Conservation (phyloP, 2,329 filamentous ascomycete species). For the Acephala macrosclerotiorum region DNA sequence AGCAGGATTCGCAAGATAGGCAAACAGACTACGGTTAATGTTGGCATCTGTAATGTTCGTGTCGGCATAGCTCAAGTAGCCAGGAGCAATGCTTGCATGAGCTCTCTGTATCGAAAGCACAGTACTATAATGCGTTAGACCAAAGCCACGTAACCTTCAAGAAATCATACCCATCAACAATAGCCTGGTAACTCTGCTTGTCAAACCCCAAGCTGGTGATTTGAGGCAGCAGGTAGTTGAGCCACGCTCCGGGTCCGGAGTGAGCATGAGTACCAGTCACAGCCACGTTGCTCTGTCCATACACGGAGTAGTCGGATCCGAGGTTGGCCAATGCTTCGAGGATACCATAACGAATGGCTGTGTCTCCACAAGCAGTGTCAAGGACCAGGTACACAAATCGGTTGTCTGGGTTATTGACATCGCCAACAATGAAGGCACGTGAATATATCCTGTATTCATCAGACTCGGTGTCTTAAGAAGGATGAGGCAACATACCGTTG, state of each 20-base stretch:
- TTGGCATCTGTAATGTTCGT: constrained; percentile 77
- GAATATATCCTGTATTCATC: constrained; percentile 67
- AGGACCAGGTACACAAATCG: constrained; percentile 87
- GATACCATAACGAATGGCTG: constrained; percentile 84
- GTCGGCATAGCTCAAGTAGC: constrained; percentile 73
- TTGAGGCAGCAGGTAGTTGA: constrained; percentile 92
- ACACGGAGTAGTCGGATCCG: constrained; percentile 76
- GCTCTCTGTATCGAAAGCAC: constrained; percentile 82
- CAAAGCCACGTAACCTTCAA: neutral
- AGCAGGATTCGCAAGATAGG: constrained; percentile 85
- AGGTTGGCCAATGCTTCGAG: constrained; percentile 75
- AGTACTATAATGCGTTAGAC: constrained; percentile 47
- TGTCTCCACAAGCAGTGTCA: constrained; percentile 87
- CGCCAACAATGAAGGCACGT: constrained; percentile 85
- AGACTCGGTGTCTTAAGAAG: neutral
- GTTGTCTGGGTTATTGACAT: constrained; percentile 68
- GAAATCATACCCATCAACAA: constrained; percentile 73
- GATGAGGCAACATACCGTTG: constrained; percentile 60
- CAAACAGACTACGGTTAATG: constrained; percentile 86
- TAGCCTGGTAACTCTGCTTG: constrained; percentile 86
- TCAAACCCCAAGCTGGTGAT: constrained; percentile 87
- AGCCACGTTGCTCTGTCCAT: constrained; percentile 81
- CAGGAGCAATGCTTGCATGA: constrained; percentile 71
- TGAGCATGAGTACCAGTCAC: constrained; percentile 93
- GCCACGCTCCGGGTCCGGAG: constrained; percentile 87